phyloP scores from a whole-genome alignment of 2,329 filamentous ascomycete species.

The Scedosporium dehoogii region DNA sequence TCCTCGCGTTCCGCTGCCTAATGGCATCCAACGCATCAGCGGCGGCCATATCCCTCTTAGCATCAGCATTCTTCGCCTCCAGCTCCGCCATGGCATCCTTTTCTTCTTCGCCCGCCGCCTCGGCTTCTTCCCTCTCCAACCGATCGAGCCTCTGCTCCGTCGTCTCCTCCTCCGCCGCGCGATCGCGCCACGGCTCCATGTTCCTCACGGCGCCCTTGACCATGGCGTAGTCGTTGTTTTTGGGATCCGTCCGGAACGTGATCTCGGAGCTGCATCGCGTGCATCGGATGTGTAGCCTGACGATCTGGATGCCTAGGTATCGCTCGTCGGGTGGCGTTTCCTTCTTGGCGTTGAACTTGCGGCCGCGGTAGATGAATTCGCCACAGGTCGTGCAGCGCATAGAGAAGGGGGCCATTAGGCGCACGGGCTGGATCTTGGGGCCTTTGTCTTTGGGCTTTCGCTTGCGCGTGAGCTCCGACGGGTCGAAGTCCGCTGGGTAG shows the following conservation, averaged over 20 bases:
- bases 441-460: slow-evolving; percentile 63
- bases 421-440: slow-evolving; percentile 74
- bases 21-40: slow-evolving; percentile 96
- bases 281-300: slow-evolving; percentile 53
- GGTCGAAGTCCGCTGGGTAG: slow-evolving; percentile 79
- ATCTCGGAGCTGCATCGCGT: slow-evolving; percentile 81
- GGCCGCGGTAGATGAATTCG: slow-evolving; percentile 84
- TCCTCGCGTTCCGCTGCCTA: slow-evolving; percentile 76
- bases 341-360: slow-evolving; percentile 93
- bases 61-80: slow-evolving; percentile 87
- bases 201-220: slow-evolving; percentile 82
- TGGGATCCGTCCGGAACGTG: slow-evolving; percentile 88
- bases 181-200: slow-evolving; percentile 78
- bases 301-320: slow-evolving; percentile 76
- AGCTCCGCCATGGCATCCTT: slow-evolving; percentile 90
- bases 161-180: slow-evolving; percentile 59
- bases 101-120: slow-evolving; percentile 56
- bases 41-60: slow-evolving; percentile 90
- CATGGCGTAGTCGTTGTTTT: slow-evolving; percentile 81
- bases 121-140: slow-evolving; percentile 64
- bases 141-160: slow-evolving; percentile 81
- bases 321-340: slow-evolving; percentile 80
- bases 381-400: slow-evolving; percentile 38
- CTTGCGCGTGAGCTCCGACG: slow-evolving; percentile 62
- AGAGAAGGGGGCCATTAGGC: slow-evolving; percentile 57